These are phyloP conservation scores for Barnettozyma californica DNA, from an alignment of 805 yeast species.

Conservation along the genomic window DNA sequence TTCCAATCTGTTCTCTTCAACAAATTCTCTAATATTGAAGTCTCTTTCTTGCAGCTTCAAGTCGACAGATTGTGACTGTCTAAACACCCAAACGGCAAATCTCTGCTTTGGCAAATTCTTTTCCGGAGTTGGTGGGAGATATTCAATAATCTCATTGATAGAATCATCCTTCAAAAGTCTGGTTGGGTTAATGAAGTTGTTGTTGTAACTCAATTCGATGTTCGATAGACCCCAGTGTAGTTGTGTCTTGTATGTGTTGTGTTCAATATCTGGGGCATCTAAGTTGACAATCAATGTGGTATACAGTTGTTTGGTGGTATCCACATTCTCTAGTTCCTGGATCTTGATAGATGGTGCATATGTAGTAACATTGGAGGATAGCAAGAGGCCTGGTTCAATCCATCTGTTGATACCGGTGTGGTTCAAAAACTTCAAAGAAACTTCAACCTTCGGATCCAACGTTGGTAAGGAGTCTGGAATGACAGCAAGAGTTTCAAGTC, in stretches of 20 bases:
- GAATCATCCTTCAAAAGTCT: conserved; percentile 29
- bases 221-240: conserved; percentile 76
- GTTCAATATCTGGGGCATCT: conserved; percentile 74
- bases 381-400: conserved; percentile 72
- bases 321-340: conserved; percentile 57
- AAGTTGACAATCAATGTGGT: conserved; percentile 84
- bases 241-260: conserved; percentile 64
- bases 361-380: conserved; percentile 69
- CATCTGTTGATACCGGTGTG: conserved; percentile 56
- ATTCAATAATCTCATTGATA: conserved; percentile 47
- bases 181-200: conserved; percentile 44
- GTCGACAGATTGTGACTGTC: conserved; percentile 43
- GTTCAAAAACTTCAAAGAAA: conserved; percentile 70
- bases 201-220: conserved; percentile 52
- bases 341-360: conserved; percentile 75
- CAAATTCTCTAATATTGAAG: conserved; percentile 74
- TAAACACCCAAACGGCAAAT: conserved; percentile 84
- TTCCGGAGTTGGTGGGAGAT: conserved; percentile 83
- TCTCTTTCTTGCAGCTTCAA: conserved; percentile 29
- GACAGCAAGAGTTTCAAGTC: conserved; percentile 77
- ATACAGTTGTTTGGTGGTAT: conserved; percentile 47
- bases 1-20: conserved; percentile 44
- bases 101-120: conserved; percentile 82
- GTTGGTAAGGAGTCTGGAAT: conserved; percentile 96
- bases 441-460: conserved; percentile 71